These are phyloP conservation scores for Mycena haematopus DNA, from an alignment of 768 basidiomycete species.

Conservation along the genomic window DNA sequence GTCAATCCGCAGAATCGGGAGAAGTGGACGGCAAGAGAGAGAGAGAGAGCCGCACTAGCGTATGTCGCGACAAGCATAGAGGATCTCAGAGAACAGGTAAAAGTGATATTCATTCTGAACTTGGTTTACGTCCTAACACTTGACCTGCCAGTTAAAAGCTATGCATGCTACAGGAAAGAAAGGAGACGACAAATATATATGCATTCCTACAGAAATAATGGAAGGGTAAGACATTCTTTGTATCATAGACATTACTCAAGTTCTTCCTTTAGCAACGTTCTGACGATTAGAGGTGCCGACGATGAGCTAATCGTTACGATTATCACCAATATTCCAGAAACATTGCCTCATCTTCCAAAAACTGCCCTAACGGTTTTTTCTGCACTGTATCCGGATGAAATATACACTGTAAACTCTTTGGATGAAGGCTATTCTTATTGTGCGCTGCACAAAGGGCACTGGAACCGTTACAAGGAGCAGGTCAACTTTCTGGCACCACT, in stretches of 20 bases:
- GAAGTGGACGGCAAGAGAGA: background rate
- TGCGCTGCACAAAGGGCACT: background rate
- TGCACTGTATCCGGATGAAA: background rate
- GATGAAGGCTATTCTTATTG: background rate
- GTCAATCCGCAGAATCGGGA: constrained; percentile 1
- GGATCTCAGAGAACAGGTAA: too few relatives aligned
- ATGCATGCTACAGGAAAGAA: background rate
- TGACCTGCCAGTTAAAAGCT: background rate
- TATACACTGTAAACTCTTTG: background rate
- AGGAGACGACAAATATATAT: background rate
- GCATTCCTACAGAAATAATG: background rate
- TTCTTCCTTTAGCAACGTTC: background rate
- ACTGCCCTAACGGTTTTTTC: background rate
- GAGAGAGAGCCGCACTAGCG: background rate
- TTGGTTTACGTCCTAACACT: too few relatives aligned
- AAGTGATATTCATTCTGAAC: too few relatives aligned
- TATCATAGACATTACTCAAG: background rate
- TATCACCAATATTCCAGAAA: constrained; percentile 1
- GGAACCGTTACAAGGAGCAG: constrained; percentile 5
- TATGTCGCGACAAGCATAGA: background rate
- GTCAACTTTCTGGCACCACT: background rate
- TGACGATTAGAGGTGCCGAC: background rate
- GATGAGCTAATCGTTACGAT: background rate
- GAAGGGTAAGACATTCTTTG: constrained; percentile 1
- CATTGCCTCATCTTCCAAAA: background rate